Percentiles rank a stretch among this genome's conserved stretches.
Conservation (phyloP, 352 stramenopile species). For the Phytopythium vexans region DNA sequence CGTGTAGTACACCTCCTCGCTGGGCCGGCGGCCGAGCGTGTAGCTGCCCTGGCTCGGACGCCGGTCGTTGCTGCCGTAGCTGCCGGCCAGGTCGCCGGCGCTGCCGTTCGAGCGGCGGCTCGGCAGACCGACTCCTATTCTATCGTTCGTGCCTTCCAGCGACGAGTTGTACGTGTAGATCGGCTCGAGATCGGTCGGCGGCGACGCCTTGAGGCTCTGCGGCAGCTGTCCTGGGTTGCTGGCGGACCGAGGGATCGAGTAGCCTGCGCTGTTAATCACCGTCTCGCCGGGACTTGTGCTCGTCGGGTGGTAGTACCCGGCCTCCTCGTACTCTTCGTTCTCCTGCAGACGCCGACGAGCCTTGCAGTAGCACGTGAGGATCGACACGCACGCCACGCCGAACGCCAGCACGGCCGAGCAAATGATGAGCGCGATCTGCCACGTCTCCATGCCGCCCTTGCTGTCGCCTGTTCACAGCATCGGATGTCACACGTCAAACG, state of each 20-base stretch:
- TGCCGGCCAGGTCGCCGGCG: constrained; percentile 16
- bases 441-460: constrained; percentile 32
- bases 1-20: constrained; percentile 19
- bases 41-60: constrained; percentile 17
- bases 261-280: constrained; percentile 9
- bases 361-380: constrained; percentile 61
- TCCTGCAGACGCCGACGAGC: constrained; percentile 42
- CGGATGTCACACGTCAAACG: constrained; percentile 1
- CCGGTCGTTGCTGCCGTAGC: constrained; percentile 15
- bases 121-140: constrained; percentile 23
- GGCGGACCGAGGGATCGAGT: constrained; percentile 10
- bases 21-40: constrained; percentile 16
- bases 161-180: constrained; percentile 27
- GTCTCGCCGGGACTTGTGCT: constrained; percentile 12
- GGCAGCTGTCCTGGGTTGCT: constrained; percentile 9
- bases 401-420: constrained; percentile 51
- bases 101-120: constrained; percentile 22
- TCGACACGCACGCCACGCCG: constrained; percentile 39
- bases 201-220: constrained; percentile 10
- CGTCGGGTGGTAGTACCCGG: constrained; percentile 38
- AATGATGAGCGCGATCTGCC: constrained; percentile 60
- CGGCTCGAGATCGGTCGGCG: constrained; percentile 2
- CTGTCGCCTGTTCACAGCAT: constrained; percentile 6
- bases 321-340: constrained; percentile 42
- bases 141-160: constrained; percentile 18